Evolutionary conservation across 176 grass and related monocot genomes (phyloP).

Genomic region (Ampelocalamus luodianensis): DNA sequence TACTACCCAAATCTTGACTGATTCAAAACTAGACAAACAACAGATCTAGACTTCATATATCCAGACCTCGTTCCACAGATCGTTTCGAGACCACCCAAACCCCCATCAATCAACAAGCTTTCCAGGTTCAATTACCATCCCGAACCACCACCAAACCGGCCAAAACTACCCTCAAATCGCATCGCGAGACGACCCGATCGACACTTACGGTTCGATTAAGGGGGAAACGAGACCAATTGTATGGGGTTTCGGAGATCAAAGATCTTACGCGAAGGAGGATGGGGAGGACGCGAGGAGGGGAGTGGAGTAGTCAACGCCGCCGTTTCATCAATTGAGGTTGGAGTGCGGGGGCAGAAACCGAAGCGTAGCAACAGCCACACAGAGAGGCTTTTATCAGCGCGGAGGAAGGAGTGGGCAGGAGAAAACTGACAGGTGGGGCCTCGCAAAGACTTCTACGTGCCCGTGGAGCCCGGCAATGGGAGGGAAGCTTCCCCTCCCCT

Average conservation of each 20-base stretch:
- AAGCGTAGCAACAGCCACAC: background rate
- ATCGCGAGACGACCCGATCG: background rate
- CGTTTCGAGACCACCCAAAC: background rate
- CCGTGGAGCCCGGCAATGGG: background rate
- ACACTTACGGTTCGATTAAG: background rate
- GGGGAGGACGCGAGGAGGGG: conserved; percentile 48
- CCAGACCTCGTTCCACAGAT: background rate
- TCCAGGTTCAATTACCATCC: background rate
- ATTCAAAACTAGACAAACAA: background rate
- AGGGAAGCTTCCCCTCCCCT: background rate
- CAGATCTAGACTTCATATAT: background rate
- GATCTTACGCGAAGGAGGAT: conserved; percentile 39
- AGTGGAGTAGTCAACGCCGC: conserved; percentile 33
- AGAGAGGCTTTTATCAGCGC: background rate
- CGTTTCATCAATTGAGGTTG: conserved; percentile 43
- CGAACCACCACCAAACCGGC: background rate
- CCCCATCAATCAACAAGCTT: background rate
- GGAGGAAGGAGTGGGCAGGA: background rate
- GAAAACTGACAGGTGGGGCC: background rate
- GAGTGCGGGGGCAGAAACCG: background rate
- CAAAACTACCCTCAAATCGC: background rate
- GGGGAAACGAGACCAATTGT: background rate
- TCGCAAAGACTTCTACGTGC: background rate
- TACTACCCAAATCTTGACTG: background rate
- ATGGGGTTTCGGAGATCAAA: background rate